These are phyloP conservation scores for Picea mariana DNA, from an alignment of 83 land plant species.

Conservation along the genomic window DNA sequence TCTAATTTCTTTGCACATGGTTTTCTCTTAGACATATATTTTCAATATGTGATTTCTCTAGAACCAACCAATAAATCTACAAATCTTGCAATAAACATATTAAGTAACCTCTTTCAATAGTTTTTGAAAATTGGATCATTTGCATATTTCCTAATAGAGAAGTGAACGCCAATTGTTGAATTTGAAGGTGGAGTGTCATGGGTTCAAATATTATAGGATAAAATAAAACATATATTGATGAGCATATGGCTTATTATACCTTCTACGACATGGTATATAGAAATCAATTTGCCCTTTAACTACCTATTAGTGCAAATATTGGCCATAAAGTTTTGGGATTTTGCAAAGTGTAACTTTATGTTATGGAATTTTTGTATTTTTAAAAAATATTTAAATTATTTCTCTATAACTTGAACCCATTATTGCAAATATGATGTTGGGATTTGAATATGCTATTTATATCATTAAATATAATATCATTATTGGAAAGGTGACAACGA, in stretches of 20 bases:
- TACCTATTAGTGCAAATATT: too few relatives aligned
- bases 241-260: neutral
- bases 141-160: slow-evolving; percentile 11
- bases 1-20: slow-evolving; percentile 2
- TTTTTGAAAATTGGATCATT: neutral
- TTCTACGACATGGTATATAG: too few relatives aligned
- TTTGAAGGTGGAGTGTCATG: neutral
- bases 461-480: too few relatives aligned
- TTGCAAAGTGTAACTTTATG: too few relatives aligned
- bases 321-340: too few relatives aligned
- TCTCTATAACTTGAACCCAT: too few relatives aligned
- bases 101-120: slow-evolving; percentile 66
- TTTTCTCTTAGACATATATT: slow-evolving; percentile 60
- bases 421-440: too few relatives aligned
- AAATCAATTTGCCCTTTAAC: too few relatives aligned
- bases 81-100: slow-evolving; percentile 51
- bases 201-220: neutral
- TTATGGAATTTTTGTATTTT: too few relatives aligned
- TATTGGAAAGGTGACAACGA: too few relatives aligned
- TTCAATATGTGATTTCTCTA: slow-evolving; percentile 74
- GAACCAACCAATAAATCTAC: slow-evolving; percentile 94
- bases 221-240: neutral
- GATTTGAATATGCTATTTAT: too few relatives aligned
- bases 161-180: neutral
- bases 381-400: too few relatives aligned